Conservation (phyloP, 2,329 filamentous ascomycete species). For the Penicillium crustosum region DNA sequence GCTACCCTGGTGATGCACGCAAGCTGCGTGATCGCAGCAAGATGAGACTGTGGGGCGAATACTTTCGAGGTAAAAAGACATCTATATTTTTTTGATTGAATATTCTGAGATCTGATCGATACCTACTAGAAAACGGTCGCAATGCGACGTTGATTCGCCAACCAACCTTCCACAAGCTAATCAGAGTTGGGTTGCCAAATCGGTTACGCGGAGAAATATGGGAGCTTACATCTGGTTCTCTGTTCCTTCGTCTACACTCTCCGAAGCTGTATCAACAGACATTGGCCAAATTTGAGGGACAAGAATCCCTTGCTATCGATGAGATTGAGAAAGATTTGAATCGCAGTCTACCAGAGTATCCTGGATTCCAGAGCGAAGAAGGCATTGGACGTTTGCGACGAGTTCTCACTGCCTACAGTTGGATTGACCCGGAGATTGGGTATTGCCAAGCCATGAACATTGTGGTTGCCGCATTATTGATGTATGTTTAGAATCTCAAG, state of each 20-base stretch:
- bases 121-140: constrained; percentile 73
- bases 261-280: constrained; percentile 84
- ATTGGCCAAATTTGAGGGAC: constrained; percentile 75
- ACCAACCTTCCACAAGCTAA: constrained; percentile 96
- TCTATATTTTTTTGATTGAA: neutral
- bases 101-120: constrained; percentile 11
- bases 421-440: constrained; percentile 91
- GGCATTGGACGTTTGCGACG: constrained; percentile 86
- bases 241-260: constrained; percentile 83
- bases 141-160: constrained; percentile 91
- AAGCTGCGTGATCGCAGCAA: constrained; percentile 94
- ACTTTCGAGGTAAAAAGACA: constrained; percentile 61
- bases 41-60: constrained; percentile 97
- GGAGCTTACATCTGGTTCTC: constrained; percentile 89
- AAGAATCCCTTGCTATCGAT: constrained; percentile 91
- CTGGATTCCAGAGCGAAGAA: constrained; percentile 93
- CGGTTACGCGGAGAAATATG: constrained; percentile 89
- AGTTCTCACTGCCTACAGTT: constrained; percentile 95
- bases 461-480: constrained; percentile 92
- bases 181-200: constrained; percentile 92
- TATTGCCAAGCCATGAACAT: constrained; percentile 99
- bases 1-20: constrained; percentile 90
- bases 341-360: constrained; percentile 92
- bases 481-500: constrained; percentile 51
- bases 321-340: constrained; percentile 99